A percentile compares a stretch with the other conserved stretches of the same genome.
phyloP scores from a whole-genome alignment of 805 yeast species.

The Yamadazyma tumulicola region DNA sequence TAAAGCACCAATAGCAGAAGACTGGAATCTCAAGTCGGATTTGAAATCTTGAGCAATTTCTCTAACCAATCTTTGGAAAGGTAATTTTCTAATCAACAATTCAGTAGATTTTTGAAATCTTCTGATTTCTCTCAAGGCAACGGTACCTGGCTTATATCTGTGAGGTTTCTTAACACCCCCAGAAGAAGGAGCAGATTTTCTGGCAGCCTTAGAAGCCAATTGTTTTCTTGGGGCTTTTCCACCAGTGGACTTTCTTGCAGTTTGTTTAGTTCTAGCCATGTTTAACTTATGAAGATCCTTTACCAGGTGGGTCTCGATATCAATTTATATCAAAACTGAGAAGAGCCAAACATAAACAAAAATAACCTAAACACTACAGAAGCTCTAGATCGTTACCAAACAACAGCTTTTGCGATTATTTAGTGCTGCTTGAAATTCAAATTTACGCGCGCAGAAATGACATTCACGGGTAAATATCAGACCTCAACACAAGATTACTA shows the following conservation, averaged over 20 bases:
- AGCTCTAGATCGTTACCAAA: no score
- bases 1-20: constrained; percentile 48
- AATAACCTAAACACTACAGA: no score
- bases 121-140: constrained; percentile 50
- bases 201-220: constrained; percentile 50
- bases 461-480: no score
- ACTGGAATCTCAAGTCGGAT: constrained; percentile 48
- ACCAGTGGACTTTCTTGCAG: constrained; percentile 51
- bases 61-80: constrained; percentile 49
- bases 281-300: constrained; percentile 15
- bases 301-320: no score
- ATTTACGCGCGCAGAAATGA: no score
- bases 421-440: no score
- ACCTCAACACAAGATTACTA: no score
- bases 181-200: constrained; percentile 48
- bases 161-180: constrained; percentile 52
- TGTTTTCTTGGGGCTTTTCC: constrained; percentile 52
- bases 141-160: constrained; percentile 54
- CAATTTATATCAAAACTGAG: no score
- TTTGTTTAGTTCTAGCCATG: constrained; percentile 51
- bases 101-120: constrained; percentile 49
- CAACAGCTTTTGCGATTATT: no score
- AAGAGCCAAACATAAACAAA: no score
- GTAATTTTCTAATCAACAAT: constrained; percentile 47
- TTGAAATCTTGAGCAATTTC: constrained; percentile 49